Base-by-base conservation (phyloP, 1,139 yeast species). In the Blastobotrys petasosporus region DNA sequence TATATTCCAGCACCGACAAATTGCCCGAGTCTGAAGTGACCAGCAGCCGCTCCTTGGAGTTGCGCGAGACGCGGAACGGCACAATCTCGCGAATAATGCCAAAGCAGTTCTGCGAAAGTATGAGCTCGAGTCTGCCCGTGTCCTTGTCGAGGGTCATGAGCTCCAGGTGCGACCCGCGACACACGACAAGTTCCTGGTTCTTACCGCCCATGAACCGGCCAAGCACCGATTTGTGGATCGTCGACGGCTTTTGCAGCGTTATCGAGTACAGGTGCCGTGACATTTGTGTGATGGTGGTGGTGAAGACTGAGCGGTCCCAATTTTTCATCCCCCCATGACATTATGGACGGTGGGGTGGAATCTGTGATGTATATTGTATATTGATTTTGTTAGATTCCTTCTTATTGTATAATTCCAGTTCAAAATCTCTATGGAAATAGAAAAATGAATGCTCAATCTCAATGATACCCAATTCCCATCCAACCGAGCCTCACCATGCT, bases 21-120 rank as follows among this genome's bases (percentile, higher is more conserved):
- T 79, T 77, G 0, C 97, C 97, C 1, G 95, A 77, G 60, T 90
- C 97, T 0, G 94, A 79, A 0, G 94, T 76, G 2, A 87, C 63
- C n/a, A 83, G 75, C 23, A 90, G 55, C 34, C 69, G 69, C 54
- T 86, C 94, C 45, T 70, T 70, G 0, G 69, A 61, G 0, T 77
- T 63, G 0, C 83, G 87, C 0, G 77, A 69, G 10, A 75, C 62
- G 20, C 78, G 71, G 45, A 85, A 67, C 28, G 73, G 67, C 2
- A 68, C 73, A 15, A 86, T 65, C 10, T 69, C 57, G 44, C 88
- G 70, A 7, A 90, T 68, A 11, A 76, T 72, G 1, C 85, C 82
- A 65, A 84, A 83, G 1, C 77, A 58, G 35, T 77, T 73, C 48
- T 77, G 79, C 1, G 65, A 58, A 6, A 68, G 59, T 9, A 76